Evolutionary conservation across 169 alveolate genomes (phyloP).

Genomic region (Cryptosporidium sp.): DNA sequence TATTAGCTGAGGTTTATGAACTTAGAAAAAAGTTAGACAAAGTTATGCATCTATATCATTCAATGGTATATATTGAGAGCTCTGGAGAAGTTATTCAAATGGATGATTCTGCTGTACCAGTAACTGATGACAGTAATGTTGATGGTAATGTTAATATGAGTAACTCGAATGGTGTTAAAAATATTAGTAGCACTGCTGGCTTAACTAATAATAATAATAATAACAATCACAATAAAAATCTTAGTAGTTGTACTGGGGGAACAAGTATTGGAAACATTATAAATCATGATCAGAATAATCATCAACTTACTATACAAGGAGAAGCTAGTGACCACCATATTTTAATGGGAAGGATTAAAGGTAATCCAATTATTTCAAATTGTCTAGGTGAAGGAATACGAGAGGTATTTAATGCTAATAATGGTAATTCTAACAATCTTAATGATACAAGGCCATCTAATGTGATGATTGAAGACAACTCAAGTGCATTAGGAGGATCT

Average conservation of each 20-base stretch:
- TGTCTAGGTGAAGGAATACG: background rate
- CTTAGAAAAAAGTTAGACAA: conserved; percentile 41
- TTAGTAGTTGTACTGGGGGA: background rate
- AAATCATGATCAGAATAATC: background rate
- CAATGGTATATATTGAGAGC: conserved; percentile 62
- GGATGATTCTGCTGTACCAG: conserved; percentile 4
- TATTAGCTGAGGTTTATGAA: conserved; percentile 70
- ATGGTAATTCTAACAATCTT: background rate
- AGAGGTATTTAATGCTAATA: background rate
- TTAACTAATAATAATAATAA: background rate
- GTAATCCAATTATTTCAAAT: background rate
- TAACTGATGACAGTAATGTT: background rate
- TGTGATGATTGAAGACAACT: background rate
- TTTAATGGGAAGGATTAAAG: background rate
- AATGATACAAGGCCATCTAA: background rate
- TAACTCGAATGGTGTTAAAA: background rate
- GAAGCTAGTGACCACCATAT: background rate
- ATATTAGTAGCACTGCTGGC: background rate
- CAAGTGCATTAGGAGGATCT: background rate
- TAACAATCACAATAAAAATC: too few relatives aligned
- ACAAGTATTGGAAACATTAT: too few relatives aligned
- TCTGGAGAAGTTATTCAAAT: conserved; percentile 1
- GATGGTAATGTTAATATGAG: background rate
- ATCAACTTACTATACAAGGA: background rate
- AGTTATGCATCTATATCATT: conserved; percentile 37